Evolutionary conservation across 306 rosid species (phyloP).

Genomic region (Citrullus amarus): DNA sequence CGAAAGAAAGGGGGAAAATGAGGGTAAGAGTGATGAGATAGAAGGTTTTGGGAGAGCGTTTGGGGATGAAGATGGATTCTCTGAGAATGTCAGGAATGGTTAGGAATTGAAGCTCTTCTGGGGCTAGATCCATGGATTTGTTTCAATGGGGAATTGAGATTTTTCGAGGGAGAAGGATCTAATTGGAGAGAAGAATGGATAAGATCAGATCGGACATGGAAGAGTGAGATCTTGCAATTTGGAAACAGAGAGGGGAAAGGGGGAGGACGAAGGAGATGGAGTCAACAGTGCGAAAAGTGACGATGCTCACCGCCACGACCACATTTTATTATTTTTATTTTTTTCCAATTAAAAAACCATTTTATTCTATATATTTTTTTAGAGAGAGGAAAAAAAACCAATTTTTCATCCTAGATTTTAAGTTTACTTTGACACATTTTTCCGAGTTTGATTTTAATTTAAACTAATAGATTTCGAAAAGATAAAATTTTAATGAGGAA

Average conservation of each 20-base stretch:
- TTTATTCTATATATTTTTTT: too few species aligned
- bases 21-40: constrained; percentile 67
- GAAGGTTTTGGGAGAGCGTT: constrained; percentile 68
- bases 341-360: too few species aligned
- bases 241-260: neutral
- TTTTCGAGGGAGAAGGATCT: neutral
- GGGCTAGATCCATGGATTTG: constrained; percentile 63
- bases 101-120: constrained; percentile 76
- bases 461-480: too few species aligned
- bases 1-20: constrained; percentile 82
- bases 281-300: neutral
- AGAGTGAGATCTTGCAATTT: neutral
- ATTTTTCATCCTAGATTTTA: too few species aligned
- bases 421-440: too few species aligned
- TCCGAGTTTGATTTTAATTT: too few species aligned
- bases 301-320: neutral
- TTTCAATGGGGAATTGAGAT: neutral
- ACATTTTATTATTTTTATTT: neutral
- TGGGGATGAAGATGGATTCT: constrained; percentile 77
- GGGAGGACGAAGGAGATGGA: neutral
- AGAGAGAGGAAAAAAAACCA: too few species aligned
- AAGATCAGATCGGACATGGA: neutral
- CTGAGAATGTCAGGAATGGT: constrained; percentile 37
- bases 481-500: too few species aligned
- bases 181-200: neutral